Percentiles rank a stretch among this genome's conserved stretches.
Conservation (phyloP, 805 yeast genomes). For the Nakazawaea populi region DNA sequence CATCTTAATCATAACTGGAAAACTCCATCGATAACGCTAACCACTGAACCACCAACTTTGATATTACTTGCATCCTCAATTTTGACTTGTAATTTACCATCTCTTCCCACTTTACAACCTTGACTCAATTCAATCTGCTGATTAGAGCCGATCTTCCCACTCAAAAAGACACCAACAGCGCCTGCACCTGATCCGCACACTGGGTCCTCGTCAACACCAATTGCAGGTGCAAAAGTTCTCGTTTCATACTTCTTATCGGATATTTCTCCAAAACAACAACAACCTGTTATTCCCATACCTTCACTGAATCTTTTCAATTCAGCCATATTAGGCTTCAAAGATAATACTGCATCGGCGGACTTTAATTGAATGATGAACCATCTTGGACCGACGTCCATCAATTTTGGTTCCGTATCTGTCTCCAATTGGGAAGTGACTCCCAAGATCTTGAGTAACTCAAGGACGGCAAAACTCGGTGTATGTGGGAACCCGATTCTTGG, state of each 20-base stretch:
- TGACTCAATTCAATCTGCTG: constrained; percentile 23
- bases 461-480: neutral
- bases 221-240: constrained; percentile 36
- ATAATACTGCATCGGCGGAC: constrained; percentile 25
- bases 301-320: constrained; percentile 16
- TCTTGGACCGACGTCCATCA: constrained; percentile 38
- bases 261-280: constrained; percentile 32
- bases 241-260: constrained; percentile 26
- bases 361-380: constrained; percentile 35
- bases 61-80: constrained; percentile 17
- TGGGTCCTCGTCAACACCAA: constrained; percentile 41
- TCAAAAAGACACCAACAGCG: neutral
- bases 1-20: no score
- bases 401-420: constrained; percentile 18
- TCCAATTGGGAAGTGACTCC: neutral
- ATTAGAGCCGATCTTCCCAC: neutral
- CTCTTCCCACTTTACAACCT: constrained; percentile 33
- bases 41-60: constrained; percentile 34
- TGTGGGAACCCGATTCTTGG: constrained; percentile 8
- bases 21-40: constrained; percentile 30
- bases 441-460: neutral
- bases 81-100: constrained; percentile 27
- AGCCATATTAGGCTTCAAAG: constrained; percentile 26
- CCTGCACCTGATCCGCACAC: constrained; percentile 49
- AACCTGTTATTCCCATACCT: constrained; percentile 24